phyloP scores from a whole-genome alignment of 202 grass and related monocot species.

The Setaria italica region DNA sequence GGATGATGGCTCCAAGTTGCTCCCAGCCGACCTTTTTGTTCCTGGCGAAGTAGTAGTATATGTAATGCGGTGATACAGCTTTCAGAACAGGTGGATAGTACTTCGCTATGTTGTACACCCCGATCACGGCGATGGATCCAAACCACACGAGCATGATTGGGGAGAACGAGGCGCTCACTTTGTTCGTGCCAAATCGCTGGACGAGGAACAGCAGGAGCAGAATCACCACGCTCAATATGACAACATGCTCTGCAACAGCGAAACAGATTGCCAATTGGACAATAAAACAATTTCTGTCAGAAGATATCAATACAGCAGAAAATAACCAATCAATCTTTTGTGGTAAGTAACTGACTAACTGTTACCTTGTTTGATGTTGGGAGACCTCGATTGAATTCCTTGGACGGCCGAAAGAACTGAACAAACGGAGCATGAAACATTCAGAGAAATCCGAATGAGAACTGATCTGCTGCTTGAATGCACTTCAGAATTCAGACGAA shows the following conservation, averaged over 20 bases:
- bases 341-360: neutral
- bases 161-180: constrained; percentile 59
- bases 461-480: neutral
- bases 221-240: constrained; percentile 48
- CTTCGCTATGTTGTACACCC: constrained; percentile 50
- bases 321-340: neutral
- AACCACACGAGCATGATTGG: constrained; percentile 65
- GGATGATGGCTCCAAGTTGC: constrained; percentile 55
- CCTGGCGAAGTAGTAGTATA: constrained; percentile 51
- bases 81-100: constrained; percentile 53
- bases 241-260: constrained; percentile 44
- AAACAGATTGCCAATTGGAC: neutral
- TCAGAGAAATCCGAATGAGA: neutral
- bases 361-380: constrained; percentile 48
- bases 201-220: constrained; percentile 56
- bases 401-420: constrained; percentile 65
- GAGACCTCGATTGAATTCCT: constrained; percentile 61
- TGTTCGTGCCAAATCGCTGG: constrained; percentile 55
- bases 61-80: constrained; percentile 46
- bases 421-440: neutral
- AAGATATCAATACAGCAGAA: neutral
- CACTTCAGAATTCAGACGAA: neutral
- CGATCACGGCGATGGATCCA: constrained; percentile 33
- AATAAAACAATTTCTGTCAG: neutral
- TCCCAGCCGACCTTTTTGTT: constrained; percentile 46